Evolutionary conservation across 2,329 filamentous ascomycete genomes (phyloP), one percentile per base, ranked within the genome.

Genomic region (Stagonosporopsis chrysanthemi): DNA sequence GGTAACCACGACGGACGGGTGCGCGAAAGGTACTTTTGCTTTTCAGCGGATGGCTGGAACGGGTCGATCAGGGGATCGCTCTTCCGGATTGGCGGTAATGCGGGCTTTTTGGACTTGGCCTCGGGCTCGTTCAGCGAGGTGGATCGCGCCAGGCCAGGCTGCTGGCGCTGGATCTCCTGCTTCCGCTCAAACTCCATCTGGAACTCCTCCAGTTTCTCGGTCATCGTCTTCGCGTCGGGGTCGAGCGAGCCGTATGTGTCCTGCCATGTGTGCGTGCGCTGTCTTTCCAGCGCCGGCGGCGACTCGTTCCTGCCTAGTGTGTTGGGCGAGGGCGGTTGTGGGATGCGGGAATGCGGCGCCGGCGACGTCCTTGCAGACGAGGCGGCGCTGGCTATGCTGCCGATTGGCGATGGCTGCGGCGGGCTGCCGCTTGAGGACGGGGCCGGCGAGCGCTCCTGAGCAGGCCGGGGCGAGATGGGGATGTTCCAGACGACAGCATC

Each of bases 41-140:
- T 95, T 77, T 95, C 91, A 74, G 91, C 92, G 42, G 90, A 94
- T 26, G 93, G 87, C 15, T 91, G 91, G 33, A 95, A 80, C 3
- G 91, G 91, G 68, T 95, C 91, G 60, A 94, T 91, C 84, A 94
- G 91, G 63, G 92, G 88, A 67, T 92, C 90, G 39, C 86, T 88
- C 65, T 87, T 86, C 52, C 88, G 87, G 8, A 91, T 78, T 0
- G 89, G 88, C 0, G 89, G 89, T 1, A 88, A 75, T 55, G 75
- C 61, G 7, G 71, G 62, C n/a, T 73, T 74, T 47, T 74, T 89
- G 57, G 86, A 81, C 36, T 87, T 82, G 3, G 71, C 62, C 40
- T 70, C 66, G 4, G 64, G 47, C 43, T 65, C 61, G 19, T 68
- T 74, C 15, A 72, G 46, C 3, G 74, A 76, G 4, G 62, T 58